Percentiles rank a stretch among this genome's conserved stretches.
Evolutionary conservation across 2,329 filamentous ascomycete genomes (phyloP).

Genomic region (Claviceps pazoutovae): DNA sequence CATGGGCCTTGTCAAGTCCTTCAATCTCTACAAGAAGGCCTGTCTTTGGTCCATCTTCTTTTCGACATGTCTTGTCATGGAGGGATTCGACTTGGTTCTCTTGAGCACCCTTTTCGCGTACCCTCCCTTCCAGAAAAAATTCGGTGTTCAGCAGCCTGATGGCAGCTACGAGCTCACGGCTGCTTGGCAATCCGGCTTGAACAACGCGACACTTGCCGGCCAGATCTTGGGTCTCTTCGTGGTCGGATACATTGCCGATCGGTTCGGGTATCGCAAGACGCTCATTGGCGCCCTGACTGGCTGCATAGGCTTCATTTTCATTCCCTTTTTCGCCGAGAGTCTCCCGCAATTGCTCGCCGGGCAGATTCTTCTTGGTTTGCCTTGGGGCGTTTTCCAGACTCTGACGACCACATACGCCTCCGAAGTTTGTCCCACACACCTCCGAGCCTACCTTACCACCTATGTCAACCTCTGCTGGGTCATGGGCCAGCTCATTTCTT

Average conservation of each 20-base stretch:
- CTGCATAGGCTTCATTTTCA: constrained; percentile 31
- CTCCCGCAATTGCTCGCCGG: constrained; percentile 28
- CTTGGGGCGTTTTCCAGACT: constrained; percentile 34
- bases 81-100: constrained; percentile 26
- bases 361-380: constrained; percentile 32
- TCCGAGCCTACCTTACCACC: constrained; percentile 34
- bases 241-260: constrained; percentile 33
- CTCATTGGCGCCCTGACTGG: constrained; percentile 27
- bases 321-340: constrained; percentile 31
- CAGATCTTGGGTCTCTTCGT: constrained; percentile 36
- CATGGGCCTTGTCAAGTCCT: constrained; percentile 18
- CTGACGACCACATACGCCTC: constrained; percentile 34
- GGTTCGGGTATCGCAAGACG: constrained; percentile 31
- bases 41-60: constrained; percentile 24
- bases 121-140: constrained; percentile 24
- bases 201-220: constrained; percentile 33
- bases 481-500: constrained; percentile 32
- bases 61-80: constrained; percentile 25
- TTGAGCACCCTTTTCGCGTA: constrained; percentile 28
- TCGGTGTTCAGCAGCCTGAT: constrained; percentile 21
- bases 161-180: constrained; percentile 32
- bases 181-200: constrained; percentile 37
- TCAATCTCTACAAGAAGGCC: constrained; percentile 26
- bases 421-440: constrained; percentile 29
- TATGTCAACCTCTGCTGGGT: constrained; percentile 38